Base-by-base conservation (phyloP, 768 basidiomycete genomes). In the Mycena haematopus region DNA sequence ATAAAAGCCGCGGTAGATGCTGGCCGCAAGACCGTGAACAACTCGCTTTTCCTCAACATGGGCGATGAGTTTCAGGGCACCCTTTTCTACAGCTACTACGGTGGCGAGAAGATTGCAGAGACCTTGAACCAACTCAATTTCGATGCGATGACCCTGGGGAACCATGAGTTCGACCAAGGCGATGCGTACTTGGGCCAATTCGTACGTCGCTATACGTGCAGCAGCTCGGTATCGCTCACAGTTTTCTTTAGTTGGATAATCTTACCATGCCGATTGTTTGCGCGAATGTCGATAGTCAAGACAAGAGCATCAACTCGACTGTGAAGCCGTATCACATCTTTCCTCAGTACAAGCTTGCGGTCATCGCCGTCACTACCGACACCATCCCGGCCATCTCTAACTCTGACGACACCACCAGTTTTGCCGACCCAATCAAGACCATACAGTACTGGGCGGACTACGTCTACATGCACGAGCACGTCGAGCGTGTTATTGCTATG, bases 1-100 rank as follows among this genome's bases (percentile, higher is more conserved):
- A 74, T 81, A 24, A 80, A 81, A 63, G 73, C 74, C 21, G 72
- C 75, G 31, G 70, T 81, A 51, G 72, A 79, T 35, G 66, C 70
- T 46, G 68, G 73, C 2, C 68, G 80, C 31, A 68, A 67, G 7
- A 67, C 62, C 11, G 73, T 72, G 29, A 67, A 73, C 24, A 76
- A 82, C 68, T 76, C 74, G 9, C 61, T 83, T 4, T 75, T 82
- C 59, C 65, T 82, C 50, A 79, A 82, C 67, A 76, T 77, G 49
- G 82, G 82, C 6, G 81, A 83, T 64, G 81, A 83, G 66, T 82
- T 81, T 66, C 81, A 80, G 73, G 79, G 79, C 14, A 82, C 81
- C 2, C 71, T 80, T 14, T 82, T 79, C 68, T 82, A 77, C 70
- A 75, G 77, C 22, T 74, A 75, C 52, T 80, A 78, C 67, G 81